phyloP scores from a whole-genome alignment of 495 filamentous ascomycete species.

The Xylaria telfairii region DNA sequence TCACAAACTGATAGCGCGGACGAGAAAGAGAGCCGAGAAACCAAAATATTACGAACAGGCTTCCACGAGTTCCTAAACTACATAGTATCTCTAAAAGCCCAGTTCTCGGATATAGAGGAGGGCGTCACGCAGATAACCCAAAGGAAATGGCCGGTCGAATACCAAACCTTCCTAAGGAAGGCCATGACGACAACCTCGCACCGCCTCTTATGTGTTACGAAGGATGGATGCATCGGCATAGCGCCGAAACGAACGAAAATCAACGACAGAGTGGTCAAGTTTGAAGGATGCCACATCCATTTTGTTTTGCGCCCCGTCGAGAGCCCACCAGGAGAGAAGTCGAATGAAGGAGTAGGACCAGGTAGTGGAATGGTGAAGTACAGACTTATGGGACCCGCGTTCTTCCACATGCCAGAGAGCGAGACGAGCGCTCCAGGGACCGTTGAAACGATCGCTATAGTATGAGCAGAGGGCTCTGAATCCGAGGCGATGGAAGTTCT shows the following conservation, averaged over 20 bases:
- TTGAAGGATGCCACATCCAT: slow-evolving; percentile 7
- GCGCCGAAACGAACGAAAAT: background rate
- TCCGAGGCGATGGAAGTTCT: background rate
- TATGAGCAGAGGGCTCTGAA: background rate
- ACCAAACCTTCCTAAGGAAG: background rate
- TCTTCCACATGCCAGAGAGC: background rate
- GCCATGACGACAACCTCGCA: background rate
- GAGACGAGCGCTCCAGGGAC: background rate
- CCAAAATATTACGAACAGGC: background rate
- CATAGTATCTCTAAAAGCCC: background rate
- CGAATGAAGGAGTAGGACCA: too few relatives aligned
- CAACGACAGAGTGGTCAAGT: background rate
- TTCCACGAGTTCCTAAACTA: slow-evolving; percentile 5
- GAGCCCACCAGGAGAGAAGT: too few relatives aligned
- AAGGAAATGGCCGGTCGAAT: slow-evolving; percentile 1
- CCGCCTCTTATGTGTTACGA: background rate
- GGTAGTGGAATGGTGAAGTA: background rate
- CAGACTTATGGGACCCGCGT: slow-evolving; percentile 7
- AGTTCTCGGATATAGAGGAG: background rate
- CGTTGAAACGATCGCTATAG: background rate
- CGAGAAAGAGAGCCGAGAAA: background rate
- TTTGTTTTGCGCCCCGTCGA: background rate
- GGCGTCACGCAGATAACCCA: background rate
- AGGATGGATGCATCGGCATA: background rate
- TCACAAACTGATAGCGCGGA: background rate